These are phyloP conservation scores for Lithospermum erythrorhizon DNA, from an alignment of 257 asterid genomes.

Conservation along the genomic window DNA sequence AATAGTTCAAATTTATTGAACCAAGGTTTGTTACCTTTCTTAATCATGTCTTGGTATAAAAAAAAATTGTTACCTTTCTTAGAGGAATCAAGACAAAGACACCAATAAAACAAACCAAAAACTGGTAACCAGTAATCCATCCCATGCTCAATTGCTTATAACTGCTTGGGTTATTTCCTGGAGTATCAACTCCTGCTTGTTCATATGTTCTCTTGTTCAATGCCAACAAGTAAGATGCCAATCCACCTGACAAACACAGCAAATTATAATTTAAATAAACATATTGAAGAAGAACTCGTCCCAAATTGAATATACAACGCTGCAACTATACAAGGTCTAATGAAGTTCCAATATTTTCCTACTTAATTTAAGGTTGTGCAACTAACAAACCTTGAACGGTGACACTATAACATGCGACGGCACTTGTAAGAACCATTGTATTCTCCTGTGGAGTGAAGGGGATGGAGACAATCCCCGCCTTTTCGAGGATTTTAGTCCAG, in stretches of 20 bases:
- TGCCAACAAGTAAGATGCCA: conserved; percentile 70
- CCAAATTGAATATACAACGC: too few species aligned
- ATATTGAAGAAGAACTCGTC: too few species aligned
- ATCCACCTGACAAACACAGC: conserved; percentile 46
- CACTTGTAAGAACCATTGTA: conserved; percentile 79
- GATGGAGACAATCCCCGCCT: conserved; percentile 31
- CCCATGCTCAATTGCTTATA: conserved; percentile 68
- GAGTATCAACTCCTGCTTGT: conserved; percentile 41
- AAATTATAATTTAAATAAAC: neutral
- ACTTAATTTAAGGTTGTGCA: neutral
- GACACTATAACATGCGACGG: conserved; percentile 82
- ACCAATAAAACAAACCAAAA: conserved; percentile 68
- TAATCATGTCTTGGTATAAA: too few species aligned
- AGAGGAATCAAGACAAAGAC: conserved; percentile 80
- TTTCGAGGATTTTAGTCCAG: conserved; percentile 49
- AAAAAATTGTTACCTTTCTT: conserved; percentile 46
- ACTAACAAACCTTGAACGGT: conserved; percentile 55
- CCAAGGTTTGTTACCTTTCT: conserved; percentile 38
- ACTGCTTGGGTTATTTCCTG: conserved; percentile 56
- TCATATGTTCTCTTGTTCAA: conserved; percentile 67
- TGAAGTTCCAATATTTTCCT: neutral
- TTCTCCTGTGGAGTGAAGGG: conserved; percentile 89
- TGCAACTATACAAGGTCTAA: too few species aligned
- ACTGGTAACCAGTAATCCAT: conserved; percentile 68
- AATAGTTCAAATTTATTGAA: too few species aligned